A percentile compares a stretch with the other conserved stretches of the same genome.
phyloP scores from a whole-genome alignment of 441 rosid genomes.

The Lagerstroemia fauriei region DNA sequence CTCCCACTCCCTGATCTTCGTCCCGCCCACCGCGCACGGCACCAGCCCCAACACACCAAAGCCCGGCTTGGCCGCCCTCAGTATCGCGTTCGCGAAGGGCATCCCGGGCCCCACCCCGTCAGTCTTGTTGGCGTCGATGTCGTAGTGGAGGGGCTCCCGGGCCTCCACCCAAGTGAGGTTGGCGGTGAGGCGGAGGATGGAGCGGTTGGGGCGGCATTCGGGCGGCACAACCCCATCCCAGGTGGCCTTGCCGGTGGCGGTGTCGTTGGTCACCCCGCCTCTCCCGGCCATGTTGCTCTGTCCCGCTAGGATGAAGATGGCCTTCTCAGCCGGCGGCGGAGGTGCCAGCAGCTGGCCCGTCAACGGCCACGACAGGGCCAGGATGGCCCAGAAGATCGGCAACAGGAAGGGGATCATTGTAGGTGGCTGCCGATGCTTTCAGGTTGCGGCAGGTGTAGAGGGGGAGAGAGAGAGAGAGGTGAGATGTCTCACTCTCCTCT shows the following conservation, averaged over 20 bases:
- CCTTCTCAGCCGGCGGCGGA: background rate
- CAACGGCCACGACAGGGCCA: background rate
- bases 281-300: slow-evolving; percentile 99
- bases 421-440: too few species aligned
- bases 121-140: slow-evolving; percentile 59
- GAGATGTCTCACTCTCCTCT: too few species aligned
- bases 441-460: too few species aligned
- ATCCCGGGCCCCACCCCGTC: slow-evolving; percentile 84
- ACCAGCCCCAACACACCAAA: slow-evolving; percentile 65
- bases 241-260: slow-evolving; percentile 36
- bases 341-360: background rate
- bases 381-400: background rate
- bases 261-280: slow-evolving; percentile 63
- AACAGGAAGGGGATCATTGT: background rate
- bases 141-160: slow-evolving; percentile 74
- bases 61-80: slow-evolving; percentile 37
- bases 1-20: slow-evolving; percentile 64
- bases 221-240: slow-evolving; percentile 79
- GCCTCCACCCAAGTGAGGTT: slow-evolving; percentile 62
- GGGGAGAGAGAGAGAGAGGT: too few species aligned
- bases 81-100: slow-evolving; percentile 69
- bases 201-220: slow-evolving; percentile 64
- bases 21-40: slow-evolving; percentile 84
- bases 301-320: slow-evolving; percentile 66
- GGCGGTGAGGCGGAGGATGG: slow-evolving; percentile 54